phyloP scores from a whole-genome alignment of 257 asterid genomes.

The Penstemon newberryi region DNA sequence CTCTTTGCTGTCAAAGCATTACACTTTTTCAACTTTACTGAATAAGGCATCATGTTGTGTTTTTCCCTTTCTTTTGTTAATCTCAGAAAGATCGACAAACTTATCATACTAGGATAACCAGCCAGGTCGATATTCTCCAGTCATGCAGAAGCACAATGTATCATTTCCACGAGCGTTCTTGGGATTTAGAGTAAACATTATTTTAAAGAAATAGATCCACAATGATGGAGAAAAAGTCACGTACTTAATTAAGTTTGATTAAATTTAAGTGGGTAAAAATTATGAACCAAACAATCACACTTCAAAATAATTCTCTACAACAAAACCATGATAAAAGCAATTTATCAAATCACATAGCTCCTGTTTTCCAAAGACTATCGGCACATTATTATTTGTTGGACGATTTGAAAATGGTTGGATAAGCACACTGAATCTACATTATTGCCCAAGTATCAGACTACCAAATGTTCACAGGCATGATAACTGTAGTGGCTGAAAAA shows the following conservation, averaged over 20 bases:
- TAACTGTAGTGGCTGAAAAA: neutral
- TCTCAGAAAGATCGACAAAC: neutral
- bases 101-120: neutral
- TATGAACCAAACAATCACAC: too few relatives aligned
- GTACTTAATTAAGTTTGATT: neutral
- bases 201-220: neutral
- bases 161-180: neutral
- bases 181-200: neutral
- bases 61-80: neutral
- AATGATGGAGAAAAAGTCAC: neutral
- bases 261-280: too few relatives aligned
- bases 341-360: neutral
- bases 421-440: neutral
- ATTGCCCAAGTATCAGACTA: neutral
- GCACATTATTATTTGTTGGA: neutral
- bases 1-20: neutral
- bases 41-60: neutral
- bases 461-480: neutral
- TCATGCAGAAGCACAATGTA: constrained; percentile 3
- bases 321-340: neutral
- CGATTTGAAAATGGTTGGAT: neutral
- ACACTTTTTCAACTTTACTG: neutral
- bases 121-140: constrained; percentile 3
- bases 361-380: neutral
- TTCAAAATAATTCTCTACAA: too few relatives aligned